These are phyloP conservation scores for Daldinia sp. DNA, from an alignment of 2,329 filamentous ascomycete genomes.

Conservation along the genomic window DNA sequence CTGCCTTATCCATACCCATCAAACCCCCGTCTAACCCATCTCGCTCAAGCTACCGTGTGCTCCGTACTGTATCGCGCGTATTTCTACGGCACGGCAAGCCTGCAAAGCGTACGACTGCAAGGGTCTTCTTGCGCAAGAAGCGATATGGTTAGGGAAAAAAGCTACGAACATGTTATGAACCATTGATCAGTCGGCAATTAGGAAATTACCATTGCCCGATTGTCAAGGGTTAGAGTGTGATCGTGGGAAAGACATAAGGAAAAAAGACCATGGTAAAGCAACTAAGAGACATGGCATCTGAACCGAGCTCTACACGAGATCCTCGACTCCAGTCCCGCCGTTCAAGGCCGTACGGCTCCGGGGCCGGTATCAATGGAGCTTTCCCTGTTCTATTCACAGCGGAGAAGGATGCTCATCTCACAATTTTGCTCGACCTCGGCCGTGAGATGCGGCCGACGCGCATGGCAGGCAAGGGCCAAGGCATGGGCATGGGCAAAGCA, in stretches of 20 bases:
- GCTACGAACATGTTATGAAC: slow-evolving; percentile 28
- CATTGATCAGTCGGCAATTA: slow-evolving; percentile 35
- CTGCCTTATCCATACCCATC: slow-evolving; percentile 38
- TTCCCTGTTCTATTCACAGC: slow-evolving; percentile 16
- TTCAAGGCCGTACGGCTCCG: slow-evolving; percentile 25
- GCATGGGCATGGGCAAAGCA: slow-evolving; percentile 19
- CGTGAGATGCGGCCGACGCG: slow-evolving; percentile 29
- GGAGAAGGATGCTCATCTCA: slow-evolving; percentile 28
- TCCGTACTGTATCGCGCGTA: slow-evolving; percentile 34
- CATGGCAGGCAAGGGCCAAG: slow-evolving; percentile 21
- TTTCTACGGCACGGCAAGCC: slow-evolving; percentile 25
- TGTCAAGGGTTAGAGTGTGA: slow-evolving; percentile 32
- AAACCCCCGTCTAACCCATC: slow-evolving; percentile 12
- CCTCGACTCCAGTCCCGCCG: slow-evolving; percentile 12
- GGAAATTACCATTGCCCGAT: slow-evolving; percentile 18
- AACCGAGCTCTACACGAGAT: slow-evolving; percentile 11
- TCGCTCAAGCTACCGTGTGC: slow-evolving; percentile 25
- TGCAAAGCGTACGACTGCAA: slow-evolving; percentile 39
- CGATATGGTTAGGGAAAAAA: slow-evolving; percentile 18
- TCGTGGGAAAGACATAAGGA: slow-evolving; percentile 19
- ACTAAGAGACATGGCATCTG: slow-evolving; percentile 34
- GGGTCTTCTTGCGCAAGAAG: slow-evolving; percentile 35
- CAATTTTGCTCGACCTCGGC: slow-evolving; percentile 13
- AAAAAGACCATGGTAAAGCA: slow-evolving; percentile 20
- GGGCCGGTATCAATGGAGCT: slow-evolving; percentile 26